Conservation (phyloP, 148 eudicot genomes). For the Chenopodium suecicum region DNA sequence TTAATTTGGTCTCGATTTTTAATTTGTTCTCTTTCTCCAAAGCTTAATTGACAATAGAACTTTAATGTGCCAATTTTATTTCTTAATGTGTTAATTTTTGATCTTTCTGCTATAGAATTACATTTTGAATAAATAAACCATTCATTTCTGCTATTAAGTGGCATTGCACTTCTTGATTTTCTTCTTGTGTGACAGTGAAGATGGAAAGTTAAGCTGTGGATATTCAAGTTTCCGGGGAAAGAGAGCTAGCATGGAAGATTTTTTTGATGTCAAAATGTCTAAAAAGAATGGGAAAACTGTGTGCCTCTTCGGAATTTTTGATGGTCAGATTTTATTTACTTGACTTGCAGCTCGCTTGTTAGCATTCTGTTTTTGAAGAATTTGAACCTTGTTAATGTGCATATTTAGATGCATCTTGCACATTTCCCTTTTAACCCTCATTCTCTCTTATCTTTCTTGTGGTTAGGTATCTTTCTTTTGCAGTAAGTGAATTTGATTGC, state of each 20-base stretch:
- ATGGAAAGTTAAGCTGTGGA: conserved; percentile 84
- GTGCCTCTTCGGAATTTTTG: conserved; percentile 92
- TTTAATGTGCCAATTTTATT: not conserved
- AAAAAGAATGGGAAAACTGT: conserved; percentile 65
- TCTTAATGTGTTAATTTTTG: not conserved
- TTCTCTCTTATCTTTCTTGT: not conserved
- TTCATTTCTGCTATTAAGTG: conserved; percentile 11
- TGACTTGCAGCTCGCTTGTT: not conserved
- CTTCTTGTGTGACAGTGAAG: conserved; percentile 64
- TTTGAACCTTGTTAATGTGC: not conserved
- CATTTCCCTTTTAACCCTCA: not conserved
- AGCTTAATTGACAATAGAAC: not conserved
- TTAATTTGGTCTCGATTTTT: not conserved
- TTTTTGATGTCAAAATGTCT: conserved; percentile 79
- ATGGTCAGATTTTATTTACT: conserved; percentile 55
- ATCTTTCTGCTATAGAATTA: not conserved
- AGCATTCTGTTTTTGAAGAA: not conserved
- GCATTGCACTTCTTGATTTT: conserved; percentile 22
- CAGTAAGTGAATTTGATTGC: not conserved
- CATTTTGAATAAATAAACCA: not conserved
- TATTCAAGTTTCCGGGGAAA: conserved; percentile 93
- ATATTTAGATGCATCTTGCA: not conserved
- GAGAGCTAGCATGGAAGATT: conserved; percentile 98
- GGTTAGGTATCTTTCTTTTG: not conserved
- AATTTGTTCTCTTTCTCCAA: not conserved